Evolutionary conservation across 2,329 filamentous ascomycete genomes (phyloP).

Genomic region (Stenocarpella maydis): DNA sequence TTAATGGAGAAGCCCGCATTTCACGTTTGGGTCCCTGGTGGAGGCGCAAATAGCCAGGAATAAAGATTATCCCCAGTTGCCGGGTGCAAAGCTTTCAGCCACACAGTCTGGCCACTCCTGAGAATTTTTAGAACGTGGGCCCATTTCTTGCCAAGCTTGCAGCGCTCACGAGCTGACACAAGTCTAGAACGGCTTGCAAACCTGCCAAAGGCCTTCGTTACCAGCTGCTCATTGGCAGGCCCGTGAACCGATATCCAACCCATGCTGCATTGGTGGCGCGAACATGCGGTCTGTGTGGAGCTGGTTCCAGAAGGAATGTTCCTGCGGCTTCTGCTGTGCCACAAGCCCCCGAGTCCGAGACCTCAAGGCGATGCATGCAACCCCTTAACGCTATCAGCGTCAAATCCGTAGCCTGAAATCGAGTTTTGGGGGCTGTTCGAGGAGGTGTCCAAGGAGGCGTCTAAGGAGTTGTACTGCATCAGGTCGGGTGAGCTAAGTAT

Average conservation of each 20-base stretch:
- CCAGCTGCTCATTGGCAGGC: background rate
- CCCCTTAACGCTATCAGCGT: background rate
- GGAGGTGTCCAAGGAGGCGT: too few species aligned
- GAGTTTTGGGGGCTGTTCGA: too few species aligned
- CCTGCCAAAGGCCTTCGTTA: background rate
- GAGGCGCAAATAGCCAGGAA: too few species aligned
- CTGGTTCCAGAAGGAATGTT: background rate
- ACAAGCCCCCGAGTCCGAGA: background rate
- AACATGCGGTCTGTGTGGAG: background rate
- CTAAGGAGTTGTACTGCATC: too few species aligned
- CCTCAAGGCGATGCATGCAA: background rate
- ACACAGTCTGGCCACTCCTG: background rate
- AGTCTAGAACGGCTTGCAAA: background rate
- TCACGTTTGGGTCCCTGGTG: too few species aligned
- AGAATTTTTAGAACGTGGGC: slow-evolving; percentile 25
- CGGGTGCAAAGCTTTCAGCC: slow-evolving; percentile 14
- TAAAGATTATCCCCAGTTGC: slow-evolving; percentile 32
- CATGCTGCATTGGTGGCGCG: background rate
- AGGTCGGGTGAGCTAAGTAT: background rate
- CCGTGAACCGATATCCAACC: slow-evolving; percentile 9
- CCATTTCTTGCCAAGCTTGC: slow-evolving; percentile 10
- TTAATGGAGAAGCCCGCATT: too few species aligned
- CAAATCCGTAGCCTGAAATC: too few species aligned
- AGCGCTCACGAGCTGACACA: background rate
- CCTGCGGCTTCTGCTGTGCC: background rate